Evolutionary conservation across 345 rosid species (phyloP).

Genomic region (Nasturtium officinale): DNA sequence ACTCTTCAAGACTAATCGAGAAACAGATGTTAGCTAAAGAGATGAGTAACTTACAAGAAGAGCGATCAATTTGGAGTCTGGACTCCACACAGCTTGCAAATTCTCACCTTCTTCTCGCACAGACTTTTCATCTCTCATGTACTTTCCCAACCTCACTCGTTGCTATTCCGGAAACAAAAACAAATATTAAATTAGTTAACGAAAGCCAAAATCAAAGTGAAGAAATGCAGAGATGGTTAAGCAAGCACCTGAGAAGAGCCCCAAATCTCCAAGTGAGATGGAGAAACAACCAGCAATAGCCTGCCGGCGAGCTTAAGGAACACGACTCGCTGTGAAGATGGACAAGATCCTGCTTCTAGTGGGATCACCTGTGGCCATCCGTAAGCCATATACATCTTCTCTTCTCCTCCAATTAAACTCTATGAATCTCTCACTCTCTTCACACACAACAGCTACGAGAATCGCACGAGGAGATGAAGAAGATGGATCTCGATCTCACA

Average conservation of each 20-base stretch:
- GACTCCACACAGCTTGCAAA: conserved; percentile 89
- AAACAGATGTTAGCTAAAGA: background rate
- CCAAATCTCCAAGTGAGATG: conserved; percentile 93
- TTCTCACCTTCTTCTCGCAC: conserved; percentile 83
- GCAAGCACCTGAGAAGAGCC: conserved; percentile 70
- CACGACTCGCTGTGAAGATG: conserved; percentile 72
- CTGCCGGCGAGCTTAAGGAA: conserved; percentile 70
- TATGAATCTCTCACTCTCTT: background rate
- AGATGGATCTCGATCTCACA: conserved; percentile 38
- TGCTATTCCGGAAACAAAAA: conserved; percentile 47
- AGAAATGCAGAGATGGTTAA: conserved; percentile 24
- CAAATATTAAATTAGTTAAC: background rate
- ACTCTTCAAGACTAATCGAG: background rate
- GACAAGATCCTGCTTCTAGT: conserved; percentile 61
- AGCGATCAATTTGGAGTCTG: conserved; percentile 80
- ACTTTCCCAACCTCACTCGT: conserved; percentile 89
- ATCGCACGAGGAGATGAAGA: conserved; percentile 21
- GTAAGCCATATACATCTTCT: conserved; percentile 85
- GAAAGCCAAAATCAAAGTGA: conserved; percentile 16
- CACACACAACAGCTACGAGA: background rate
- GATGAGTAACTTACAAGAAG: conserved; percentile 62
- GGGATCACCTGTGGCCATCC: conserved; percentile 99
- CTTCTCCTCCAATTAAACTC: background rate
- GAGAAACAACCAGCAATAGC: conserved; percentile 72
- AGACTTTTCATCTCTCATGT: conserved; percentile 74